Percentiles rank a stretch among this genome's conserved stretches.
Evolutionary conservation across 805 yeast genomes (phyloP).

Genomic region (Candida awuae): DNA sequence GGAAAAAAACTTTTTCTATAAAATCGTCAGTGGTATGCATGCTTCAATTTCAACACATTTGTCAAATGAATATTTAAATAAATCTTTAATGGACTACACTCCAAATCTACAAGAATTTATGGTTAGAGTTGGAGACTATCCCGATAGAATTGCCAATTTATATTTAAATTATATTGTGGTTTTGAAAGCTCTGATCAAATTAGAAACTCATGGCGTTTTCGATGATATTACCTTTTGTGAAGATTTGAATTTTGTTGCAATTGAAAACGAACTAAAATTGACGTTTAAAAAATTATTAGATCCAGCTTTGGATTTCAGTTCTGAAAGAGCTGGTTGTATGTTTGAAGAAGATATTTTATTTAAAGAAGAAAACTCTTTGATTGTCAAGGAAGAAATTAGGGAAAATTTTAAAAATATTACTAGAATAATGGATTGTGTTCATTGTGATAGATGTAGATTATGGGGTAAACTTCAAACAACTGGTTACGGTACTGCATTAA

Average conservation of each 20-base stretch:
- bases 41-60: constrained; percentile 92
- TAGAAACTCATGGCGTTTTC: constrained; percentile 26
- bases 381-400: constrained; percentile 79
- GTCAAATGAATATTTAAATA: constrained; percentile 69
- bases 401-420: constrained; percentile 82
- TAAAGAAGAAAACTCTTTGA: constrained; percentile 38
- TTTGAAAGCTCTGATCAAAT: constrained; percentile 68
- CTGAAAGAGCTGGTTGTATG: constrained; percentile 20
- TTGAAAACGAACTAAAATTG: constrained; percentile 21
- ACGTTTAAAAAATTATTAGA: constrained; percentile 28
- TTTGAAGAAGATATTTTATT: constrained; percentile 41
- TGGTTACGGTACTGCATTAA: constrained; percentile 95
- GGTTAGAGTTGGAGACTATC: constrained; percentile 82
- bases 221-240: constrained; percentile 25
- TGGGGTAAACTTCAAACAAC: constrained; percentile 98
- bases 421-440: constrained; percentile 95
- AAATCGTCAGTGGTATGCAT: constrained; percentile 87
- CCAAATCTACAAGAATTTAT: constrained; percentile 78
- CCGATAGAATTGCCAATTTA: constrained; percentile 81
- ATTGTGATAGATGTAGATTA: constrained; percentile 93
- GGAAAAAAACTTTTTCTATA: constrained; percentile 83
- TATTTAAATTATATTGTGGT: constrained; percentile 90
- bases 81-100: constrained; percentile 67
- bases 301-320: constrained; percentile 23
- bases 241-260: constrained; percentile 21